A percentile compares a stretch with the other conserved stretches of the same genome.
Conservation (phyloP, 2,329 filamentous ascomycete genomes). For the Apiospora koreana region DNA sequence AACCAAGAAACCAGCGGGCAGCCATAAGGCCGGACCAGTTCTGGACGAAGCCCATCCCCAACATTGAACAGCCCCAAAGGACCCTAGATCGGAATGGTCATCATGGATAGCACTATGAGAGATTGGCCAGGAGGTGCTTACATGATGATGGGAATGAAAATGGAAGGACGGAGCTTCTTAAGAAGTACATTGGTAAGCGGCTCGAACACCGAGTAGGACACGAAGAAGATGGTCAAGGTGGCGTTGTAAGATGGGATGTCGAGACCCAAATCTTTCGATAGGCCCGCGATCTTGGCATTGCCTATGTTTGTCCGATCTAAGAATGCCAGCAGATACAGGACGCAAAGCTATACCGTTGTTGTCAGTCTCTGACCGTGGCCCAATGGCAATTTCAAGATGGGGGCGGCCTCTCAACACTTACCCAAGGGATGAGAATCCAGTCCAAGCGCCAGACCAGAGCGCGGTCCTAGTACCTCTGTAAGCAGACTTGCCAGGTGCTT, state of each 20-base stretch:
- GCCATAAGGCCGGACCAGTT: slow-evolving; percentile 67
- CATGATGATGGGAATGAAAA: slow-evolving; percentile 86
- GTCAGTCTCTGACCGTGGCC: slow-evolving; percentile 24
- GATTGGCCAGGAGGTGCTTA: slow-evolving; percentile 36
- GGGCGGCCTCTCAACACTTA: slow-evolving; percentile 20
- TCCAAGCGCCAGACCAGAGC: slow-evolving; percentile 35
- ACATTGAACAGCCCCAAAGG: slow-evolving; percentile 69
- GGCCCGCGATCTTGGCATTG: slow-evolving; percentile 64
- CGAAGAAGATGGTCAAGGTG: slow-evolving; percentile 80
- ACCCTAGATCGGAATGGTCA: slow-evolving; percentile 40
- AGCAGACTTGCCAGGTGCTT: slow-evolving; percentile 13
- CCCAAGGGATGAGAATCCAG: slow-evolving; percentile 36
- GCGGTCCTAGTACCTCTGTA: slow-evolving; percentile 27
- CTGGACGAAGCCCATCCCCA: slow-evolving; percentile 66
- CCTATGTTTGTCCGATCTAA: slow-evolving; percentile 74
- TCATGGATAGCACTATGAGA: slow-evolving; percentile 25
- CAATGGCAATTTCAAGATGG: neutral
- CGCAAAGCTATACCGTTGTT: slow-evolving; percentile 50
- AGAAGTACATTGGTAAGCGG: slow-evolving; percentile 78
- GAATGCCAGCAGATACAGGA: slow-evolving; percentile 75
- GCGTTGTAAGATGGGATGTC: slow-evolving; percentile 69
- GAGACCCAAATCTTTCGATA: slow-evolving; percentile 60
- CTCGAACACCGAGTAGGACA: slow-evolving; percentile 81
- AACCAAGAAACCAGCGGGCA: slow-evolving; percentile 69
- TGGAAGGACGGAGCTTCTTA: slow-evolving; percentile 71